Conservation (phyloP, 169 alveolate species). For the Theileria orientalis region DNA sequence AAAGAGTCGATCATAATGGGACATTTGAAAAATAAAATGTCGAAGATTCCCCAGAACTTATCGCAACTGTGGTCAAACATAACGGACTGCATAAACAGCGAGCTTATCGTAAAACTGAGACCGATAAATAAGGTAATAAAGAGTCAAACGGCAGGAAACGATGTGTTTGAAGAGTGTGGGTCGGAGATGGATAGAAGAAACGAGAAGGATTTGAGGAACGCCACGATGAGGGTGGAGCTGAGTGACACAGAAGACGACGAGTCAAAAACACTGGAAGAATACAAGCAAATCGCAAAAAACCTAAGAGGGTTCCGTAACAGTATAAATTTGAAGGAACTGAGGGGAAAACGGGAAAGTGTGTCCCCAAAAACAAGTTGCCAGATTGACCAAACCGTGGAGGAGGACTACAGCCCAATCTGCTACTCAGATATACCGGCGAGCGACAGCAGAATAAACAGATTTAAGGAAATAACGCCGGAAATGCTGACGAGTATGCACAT, state of each 20-base stretch:
- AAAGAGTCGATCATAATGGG: slow-evolving; percentile 38
- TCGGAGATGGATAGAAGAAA: background rate
- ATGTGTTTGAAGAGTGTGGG: background rate
- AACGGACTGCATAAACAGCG: slow-evolving; percentile 35
- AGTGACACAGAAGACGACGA: slow-evolving; percentile 7
- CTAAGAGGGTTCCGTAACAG: background rate
- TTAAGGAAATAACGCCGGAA: slow-evolving; percentile 16
- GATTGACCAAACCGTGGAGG: background rate
- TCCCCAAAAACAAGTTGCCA: background rate
- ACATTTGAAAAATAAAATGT: slow-evolving; percentile 27
- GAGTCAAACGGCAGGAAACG: background rate
- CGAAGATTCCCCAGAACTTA: slow-evolving; percentile 27
- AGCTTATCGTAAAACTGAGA: slow-evolving; percentile 32
- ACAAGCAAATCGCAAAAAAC: background rate
- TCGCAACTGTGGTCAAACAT: slow-evolving; percentile 37
- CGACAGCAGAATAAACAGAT: slow-evolving; percentile 4
- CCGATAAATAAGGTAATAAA: slow-evolving; percentile 20
- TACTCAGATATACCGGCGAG: slow-evolving; percentile 47
- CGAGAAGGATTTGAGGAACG: background rate
- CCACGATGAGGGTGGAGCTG: background rate
- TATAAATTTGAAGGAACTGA: background rate
- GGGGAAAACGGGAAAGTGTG: background rate
- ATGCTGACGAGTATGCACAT: slow-evolving; percentile 33
- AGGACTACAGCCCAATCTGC: slow-evolving; percentile 13
- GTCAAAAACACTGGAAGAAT: slow-evolving; percentile 1